Percentiles rank a stretch among this genome's conserved stretches.
Evolutionary conservation across 1,284 basidiomycete genomes (phyloP).

Genomic region (Rhodotorula sp.): DNA sequence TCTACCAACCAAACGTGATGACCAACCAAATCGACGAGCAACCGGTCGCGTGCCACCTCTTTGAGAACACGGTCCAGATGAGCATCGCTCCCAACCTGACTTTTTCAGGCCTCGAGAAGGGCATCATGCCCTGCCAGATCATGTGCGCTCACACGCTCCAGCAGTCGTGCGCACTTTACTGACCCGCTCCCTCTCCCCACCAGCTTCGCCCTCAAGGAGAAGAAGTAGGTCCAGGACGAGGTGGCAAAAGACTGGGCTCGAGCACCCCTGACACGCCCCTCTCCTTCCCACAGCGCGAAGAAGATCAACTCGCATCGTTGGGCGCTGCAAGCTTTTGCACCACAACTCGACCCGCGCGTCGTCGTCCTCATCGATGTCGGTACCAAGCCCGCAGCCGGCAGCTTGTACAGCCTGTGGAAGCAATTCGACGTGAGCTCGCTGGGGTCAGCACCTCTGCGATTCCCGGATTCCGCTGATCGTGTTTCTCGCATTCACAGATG

Average conservation of each 20-base stretch:
- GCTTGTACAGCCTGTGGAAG: slow-evolving; percentile 82
- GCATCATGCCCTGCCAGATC: slow-evolving; percentile 84
- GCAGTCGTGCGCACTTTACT: background rate
- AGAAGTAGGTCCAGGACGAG: slow-evolving; percentile 55
- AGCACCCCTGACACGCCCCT: background rate
- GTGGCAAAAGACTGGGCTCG: too few relatives aligned
- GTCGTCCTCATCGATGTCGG: slow-evolving; percentile 91
- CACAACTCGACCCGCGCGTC: slow-evolving; percentile 68
- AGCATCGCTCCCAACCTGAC: slow-evolving; percentile 82
- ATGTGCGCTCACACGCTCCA: slow-evolving; percentile 58
- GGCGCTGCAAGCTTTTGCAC: slow-evolving; percentile 87
- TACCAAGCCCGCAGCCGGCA: slow-evolving; percentile 78
- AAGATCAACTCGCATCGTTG: slow-evolving; percentile 88
- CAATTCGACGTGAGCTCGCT: slow-evolving; percentile 65
- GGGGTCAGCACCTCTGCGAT: too few relatives aligned
- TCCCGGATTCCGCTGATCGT: background rate
- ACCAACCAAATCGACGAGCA: slow-evolving; percentile 85
- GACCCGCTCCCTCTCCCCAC: background rate
- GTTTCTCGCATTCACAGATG: background rate
- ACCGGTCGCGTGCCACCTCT: slow-evolving; percentile 80
- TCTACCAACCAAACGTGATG: slow-evolving; percentile 70
- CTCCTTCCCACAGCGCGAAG: slow-evolving; percentile 43
- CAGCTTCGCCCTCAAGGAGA: slow-evolving; percentile 71
- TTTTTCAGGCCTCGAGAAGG: slow-evolving; percentile 93
- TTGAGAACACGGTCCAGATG: slow-evolving; percentile 93